Evolutionary conservation across 2,329 filamentous ascomycete species (phyloP).

Genomic region (Claviceps sp.): DNA sequence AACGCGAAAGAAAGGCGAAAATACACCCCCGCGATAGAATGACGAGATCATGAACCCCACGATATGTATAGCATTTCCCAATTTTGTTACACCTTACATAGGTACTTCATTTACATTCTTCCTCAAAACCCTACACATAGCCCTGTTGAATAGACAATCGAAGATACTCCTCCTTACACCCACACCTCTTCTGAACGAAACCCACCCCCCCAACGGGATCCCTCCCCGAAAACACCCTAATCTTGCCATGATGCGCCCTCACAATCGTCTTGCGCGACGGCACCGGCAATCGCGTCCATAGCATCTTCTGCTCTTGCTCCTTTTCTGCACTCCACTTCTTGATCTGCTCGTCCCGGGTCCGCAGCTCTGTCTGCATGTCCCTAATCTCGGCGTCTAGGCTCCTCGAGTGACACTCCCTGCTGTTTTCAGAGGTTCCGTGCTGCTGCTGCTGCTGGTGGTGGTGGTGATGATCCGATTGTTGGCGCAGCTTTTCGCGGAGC

Average conservation of each 20-base stretch:
- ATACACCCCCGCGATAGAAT: neutral
- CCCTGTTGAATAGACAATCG: neutral
- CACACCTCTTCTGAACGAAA: neutral
- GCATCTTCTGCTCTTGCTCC: neutral
- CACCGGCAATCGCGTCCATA: neutral
- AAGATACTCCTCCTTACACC: neutral
- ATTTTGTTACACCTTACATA: no score
- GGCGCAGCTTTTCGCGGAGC: neutral
- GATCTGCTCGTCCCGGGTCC: neutral
- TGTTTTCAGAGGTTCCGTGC: no score
- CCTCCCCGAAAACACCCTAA: neutral
- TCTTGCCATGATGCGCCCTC: constrained; percentile 1
- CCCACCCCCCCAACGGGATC: neutral
- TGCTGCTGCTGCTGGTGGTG: no score
- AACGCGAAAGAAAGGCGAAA: neutral
- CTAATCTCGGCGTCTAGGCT: neutral
- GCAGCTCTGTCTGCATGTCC: neutral
- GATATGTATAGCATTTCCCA: neutral
- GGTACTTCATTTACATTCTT: no score
- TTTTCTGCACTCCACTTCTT: neutral
- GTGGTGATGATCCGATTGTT: neutral
- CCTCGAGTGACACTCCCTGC: neutral
- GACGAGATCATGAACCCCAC: neutral
- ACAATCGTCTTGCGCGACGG: neutral
- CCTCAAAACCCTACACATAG: neutral